Conservation (phyloP, 129 eudicot species). For the Escallonia herrerae region DNA sequence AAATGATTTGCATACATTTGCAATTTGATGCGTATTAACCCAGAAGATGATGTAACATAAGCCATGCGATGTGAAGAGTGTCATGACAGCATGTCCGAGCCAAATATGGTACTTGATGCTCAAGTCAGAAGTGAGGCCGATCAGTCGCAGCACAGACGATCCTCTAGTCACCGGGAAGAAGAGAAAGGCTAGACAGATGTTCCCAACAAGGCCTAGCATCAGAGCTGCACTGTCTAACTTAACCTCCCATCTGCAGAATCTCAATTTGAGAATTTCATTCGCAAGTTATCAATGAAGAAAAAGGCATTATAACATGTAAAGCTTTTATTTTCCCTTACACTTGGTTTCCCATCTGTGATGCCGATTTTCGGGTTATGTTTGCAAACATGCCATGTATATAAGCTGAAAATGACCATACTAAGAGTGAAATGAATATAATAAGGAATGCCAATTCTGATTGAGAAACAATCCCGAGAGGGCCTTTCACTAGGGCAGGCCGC, state of each 20-base stretch:
- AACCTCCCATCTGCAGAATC: conserved; percentile 47
- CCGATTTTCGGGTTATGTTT: conserved; percentile 35
- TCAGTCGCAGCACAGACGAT: conserved; percentile 37
- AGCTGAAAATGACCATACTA: conserved; percentile 45
- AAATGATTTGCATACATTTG: conserved; percentile 18
- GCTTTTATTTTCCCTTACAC: conserved; percentile 25
- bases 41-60: conserved; percentile 42
- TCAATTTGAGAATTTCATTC: no score
- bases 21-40: conserved; percentile 38
- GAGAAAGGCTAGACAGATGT: conserved; percentile 49
- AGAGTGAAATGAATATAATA: conserved; percentile 32
- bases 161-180: conserved; percentile 66
- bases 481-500: conserved; percentile 34
- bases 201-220: conserved; percentile 42
- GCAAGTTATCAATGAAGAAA: neutral
- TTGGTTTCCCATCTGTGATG: conserved; percentile 27
- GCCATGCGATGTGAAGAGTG: conserved; percentile 52
- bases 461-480: conserved; percentile 47
- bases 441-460: conserved; percentile 40
- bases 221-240: conserved; percentile 40
- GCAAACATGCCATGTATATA: conserved; percentile 45
- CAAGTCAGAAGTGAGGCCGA: conserved; percentile 51
- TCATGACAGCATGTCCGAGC: conserved; percentile 45
- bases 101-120: conserved; percentile 63
- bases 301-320: neutral